Percentiles rank a stretch among this genome's conserved stretches.
Conservation (phyloP, 768 basidiomycete species). For the Pleurotus tuber-regium region DNA sequence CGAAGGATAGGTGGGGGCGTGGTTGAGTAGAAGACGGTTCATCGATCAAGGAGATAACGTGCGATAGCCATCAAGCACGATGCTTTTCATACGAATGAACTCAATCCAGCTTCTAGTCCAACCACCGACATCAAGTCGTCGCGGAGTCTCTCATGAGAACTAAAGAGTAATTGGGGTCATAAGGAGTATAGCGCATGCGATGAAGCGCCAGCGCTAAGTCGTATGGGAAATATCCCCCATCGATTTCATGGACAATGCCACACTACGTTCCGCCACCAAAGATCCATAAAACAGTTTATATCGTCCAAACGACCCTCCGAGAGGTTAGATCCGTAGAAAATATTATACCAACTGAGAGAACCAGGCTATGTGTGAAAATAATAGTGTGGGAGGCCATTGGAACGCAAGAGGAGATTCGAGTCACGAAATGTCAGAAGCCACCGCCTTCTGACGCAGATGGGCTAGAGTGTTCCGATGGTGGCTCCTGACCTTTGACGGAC, state of each 20-base stretch:
- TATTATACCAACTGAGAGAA: constrained; percentile 9
- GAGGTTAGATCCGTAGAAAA: constrained; percentile 9
- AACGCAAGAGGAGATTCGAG: constrained; percentile 7
- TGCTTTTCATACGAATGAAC: constrained; percentile 19
- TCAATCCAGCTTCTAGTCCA: constrained; percentile 15
- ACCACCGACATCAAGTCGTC: constrained; percentile 27
- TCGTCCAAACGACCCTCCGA: constrained; percentile 7
- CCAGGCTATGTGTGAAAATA: constrained; percentile 1
- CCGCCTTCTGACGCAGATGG: constrained; percentile 46
- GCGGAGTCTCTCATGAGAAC: constrained; percentile 18
- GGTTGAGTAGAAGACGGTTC: constrained; percentile 15
- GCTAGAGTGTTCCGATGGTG: constrained; percentile 62
- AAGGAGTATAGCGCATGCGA: constrained; percentile 9
- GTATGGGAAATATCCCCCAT: neutral
- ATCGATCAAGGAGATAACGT: constrained; percentile 48
- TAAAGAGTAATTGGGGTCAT: constrained; percentile 2
- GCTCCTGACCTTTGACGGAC: constrained; percentile 58
- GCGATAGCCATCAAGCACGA: constrained; percentile 26
- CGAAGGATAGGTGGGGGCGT: neutral
- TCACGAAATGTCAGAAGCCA: constrained; percentile 35
- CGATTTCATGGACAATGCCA: neutral
- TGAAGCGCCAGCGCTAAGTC: constrained; percentile 13
- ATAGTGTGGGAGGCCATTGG: constrained; percentile 1
- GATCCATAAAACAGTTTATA: constrained; percentile 4
- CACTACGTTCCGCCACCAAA: neutral